phyloP scores from a whole-genome alignment of 1,139 yeast genomes.

The Lodderomyces metapsilosis region DNA sequence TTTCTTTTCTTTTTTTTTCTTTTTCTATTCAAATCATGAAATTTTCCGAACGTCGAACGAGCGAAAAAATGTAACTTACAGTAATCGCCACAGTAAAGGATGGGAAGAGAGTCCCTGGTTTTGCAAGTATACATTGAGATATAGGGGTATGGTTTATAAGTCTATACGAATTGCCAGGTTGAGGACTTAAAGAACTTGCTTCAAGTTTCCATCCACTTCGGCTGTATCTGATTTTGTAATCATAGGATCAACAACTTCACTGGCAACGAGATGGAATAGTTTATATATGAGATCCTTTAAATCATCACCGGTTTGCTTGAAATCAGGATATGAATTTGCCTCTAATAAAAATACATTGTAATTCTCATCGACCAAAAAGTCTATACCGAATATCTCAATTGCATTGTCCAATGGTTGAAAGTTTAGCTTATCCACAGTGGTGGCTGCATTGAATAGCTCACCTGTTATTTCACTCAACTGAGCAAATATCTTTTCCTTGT shows the following conservation, averaged over 20 bases:
- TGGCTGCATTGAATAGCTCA: conserved; percentile 83
- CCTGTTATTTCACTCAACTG: conserved; percentile 61
- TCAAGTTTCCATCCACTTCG: conserved; percentile 6
- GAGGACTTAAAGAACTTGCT: conserved; percentile 8
- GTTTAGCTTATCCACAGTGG: conserved; percentile 74
- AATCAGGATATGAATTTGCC: conserved; percentile 93
- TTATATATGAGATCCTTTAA: conserved; percentile 63
- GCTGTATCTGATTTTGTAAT: conserved; percentile 6
- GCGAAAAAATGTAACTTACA: not conserved
- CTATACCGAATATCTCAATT: conserved; percentile 85
- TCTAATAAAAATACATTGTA: conserved; percentile 64
- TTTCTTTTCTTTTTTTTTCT: not conserved
- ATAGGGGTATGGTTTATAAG: too few species aligned
- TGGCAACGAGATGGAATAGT: conserved; percentile 51
- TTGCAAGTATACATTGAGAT: too few species aligned
- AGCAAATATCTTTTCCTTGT: conserved; percentile 38
- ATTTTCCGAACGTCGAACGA: conserved; percentile 1
- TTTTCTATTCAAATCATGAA: not conserved
- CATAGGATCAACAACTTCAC: conserved; percentile 20
- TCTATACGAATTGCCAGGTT: not conserved
- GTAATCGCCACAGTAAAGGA: not conserved
- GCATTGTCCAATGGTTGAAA: conserved; percentile 87
- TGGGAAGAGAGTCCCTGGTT: too few species aligned
- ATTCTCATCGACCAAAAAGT: conserved; percentile 68
- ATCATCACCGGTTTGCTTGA: conserved; percentile 87